Evolutionary conservation across 345 rosid genomes (phyloP), one percentile per base, ranked within the genome.

Genomic region (Sisymbrium altissimum): DNA sequence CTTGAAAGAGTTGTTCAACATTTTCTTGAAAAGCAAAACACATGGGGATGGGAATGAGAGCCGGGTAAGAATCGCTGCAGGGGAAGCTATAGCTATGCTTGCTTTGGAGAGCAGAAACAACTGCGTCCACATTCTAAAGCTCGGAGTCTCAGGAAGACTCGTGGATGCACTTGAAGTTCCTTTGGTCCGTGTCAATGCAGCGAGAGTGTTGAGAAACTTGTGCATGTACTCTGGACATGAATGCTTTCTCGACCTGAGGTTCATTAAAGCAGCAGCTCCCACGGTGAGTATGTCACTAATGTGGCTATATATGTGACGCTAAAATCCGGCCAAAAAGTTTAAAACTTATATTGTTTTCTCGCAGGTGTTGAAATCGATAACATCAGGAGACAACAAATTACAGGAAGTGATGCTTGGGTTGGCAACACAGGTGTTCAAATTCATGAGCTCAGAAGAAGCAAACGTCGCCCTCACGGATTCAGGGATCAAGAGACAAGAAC

Each of bases 391-490:
- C 55, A 68, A 72, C 75, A 93, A 91, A 54, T 71, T 85, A 65
- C 94, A 88, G 41, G 98, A 93, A 84, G 96, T 91, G 72, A 91
- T 93, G 98, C 67, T 89, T 41, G 98, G 98, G 44, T 81, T 93
- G 78, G 75, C 75, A 41, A 45, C 70, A 54, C 89, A 84, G 59
- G 81, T 84, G 54, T 88, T 91, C 81, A 89, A 70, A 57, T 83
- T 80, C 79, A 80, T 88, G 94, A 78, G 68, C 9, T 60, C 77
- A 57, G 75, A 84, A 60, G 96, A 91, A 81, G 80, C 86, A 21
- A 78, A 46, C 59, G 52, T 53, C 33, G 60, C 79, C 77, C 83
- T 89, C 7, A 68, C 80, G 12, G 66, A 44, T 67, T 77, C 88
- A 44, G 86, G 87, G 35, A 78, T 93, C 25, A 64, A 39, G 39